Base-by-base conservation (phyloP, 2,329 filamentous ascomycete genomes). In the Arthrinium phaeospermum region DNA sequence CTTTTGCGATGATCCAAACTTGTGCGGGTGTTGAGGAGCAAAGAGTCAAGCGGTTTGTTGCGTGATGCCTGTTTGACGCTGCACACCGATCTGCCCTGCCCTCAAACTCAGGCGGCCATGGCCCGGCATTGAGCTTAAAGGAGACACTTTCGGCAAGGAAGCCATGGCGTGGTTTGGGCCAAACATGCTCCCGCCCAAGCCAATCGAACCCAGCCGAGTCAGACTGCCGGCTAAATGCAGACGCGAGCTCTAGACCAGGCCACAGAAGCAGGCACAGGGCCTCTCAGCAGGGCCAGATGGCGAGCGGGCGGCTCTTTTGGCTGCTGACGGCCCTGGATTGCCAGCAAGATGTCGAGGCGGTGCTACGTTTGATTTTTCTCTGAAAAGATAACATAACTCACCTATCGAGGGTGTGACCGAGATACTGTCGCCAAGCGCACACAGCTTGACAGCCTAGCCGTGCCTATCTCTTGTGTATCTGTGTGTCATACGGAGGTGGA, bases 141-240 rank as follows among this genome's bases (percentile, higher is more conserved):
- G 57, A 64, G 57, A 22, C 57, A 64, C 34, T 41, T 24, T 64
- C 30, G 57, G 57, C 57, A 41, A 64, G 57, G 57, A 64, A 64
- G 57, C 57, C 57, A 41, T 64, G 57, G 53, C 53, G 57, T 64
- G 57, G 57, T 64, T 41, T 41, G 57, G 57, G 10, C 57, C 30
- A 37, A 13, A n/a, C n/a, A 64, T 41, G 34, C 57, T 64, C 57
- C 57, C 57, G 57, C 34, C 57, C 57, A 64, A 64, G 30, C 57
- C 57, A 64, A 64, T 64, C 57, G 16, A 49, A 69, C 67, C 8
- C 67, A 69, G 67, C 67, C 67, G 67, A 69, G 67, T 69, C 67
- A 69, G 45, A 49, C 45, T 49, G 67, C 67, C 67, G 67, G 67
- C 67, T 69, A 69, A 69, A 69, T 69, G 45, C 67, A 49, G 37